Conservation (phyloP, 2,329 filamentous ascomycete species). For the Metarhizium anisopliae region DNA sequence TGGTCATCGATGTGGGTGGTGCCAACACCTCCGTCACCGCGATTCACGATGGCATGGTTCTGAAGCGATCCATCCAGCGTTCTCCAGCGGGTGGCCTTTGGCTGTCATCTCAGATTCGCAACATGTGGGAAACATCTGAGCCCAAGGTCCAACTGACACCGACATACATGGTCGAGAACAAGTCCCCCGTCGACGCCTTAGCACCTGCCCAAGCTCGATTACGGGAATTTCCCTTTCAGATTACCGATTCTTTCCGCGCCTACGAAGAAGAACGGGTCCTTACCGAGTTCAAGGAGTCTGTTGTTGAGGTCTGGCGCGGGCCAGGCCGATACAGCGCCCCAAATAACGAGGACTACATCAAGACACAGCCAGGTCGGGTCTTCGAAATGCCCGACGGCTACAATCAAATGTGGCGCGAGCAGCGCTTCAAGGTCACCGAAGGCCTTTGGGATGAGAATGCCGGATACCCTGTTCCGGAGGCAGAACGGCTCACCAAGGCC, state of each 20-base stretch:
- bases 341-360: conserved; percentile 70
- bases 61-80: conserved; percentile 81
- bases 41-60: conserved; percentile 86
- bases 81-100: conserved; percentile 83
- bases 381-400: conserved; percentile 97
- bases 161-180: conserved; percentile 80
- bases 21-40: conserved; percentile 83
- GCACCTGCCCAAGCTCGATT: conserved; percentile 68
- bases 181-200: conserved; percentile 80
- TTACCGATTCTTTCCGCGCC: conserved; percentile 62
- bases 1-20: conserved; percentile 88
- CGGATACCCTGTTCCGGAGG: conserved; percentile 44
- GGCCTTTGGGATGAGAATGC: conserved; percentile 84
- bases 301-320: conserved; percentile 87
- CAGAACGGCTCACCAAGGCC: conserved; percentile 49
- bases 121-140: conserved; percentile 63
- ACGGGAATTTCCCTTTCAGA: conserved; percentile 55
- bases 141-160: conserved; percentile 67
- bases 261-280: conserved; percentile 90
- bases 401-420: conserved; percentile 88
- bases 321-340: conserved; percentile 56
- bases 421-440: conserved; percentile 80
- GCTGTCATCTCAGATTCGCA: conserved; percentile 79
- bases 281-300: conserved; percentile 95
- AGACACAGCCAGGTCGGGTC: conserved; percentile 66